Base-by-base conservation (phyloP, 1,139 yeast genomes). In the Kodamaea anthophila region DNA sequence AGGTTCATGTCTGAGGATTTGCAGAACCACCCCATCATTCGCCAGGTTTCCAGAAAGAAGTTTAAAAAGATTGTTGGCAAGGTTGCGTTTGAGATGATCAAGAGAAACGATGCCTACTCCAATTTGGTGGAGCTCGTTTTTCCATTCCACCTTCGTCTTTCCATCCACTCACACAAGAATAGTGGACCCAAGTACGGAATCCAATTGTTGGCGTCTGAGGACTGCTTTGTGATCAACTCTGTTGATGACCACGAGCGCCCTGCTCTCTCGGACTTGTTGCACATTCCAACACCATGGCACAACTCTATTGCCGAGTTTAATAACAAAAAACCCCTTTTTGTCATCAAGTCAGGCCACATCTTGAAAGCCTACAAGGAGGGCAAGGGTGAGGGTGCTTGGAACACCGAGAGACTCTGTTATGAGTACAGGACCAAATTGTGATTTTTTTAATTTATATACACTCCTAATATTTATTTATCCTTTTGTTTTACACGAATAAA, bases 231-330 rank as follows among this genome's bases (percentile, higher is more conserved):
- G 15, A 52, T 59, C 18, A 50, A 51, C 18, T 46, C 53, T 9
- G 42, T 58, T 13, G 53, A 54, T 7, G 59, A 58, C 31, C 53
- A 51, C 33, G 34, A 36, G n/a, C 35, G 44, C 9, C 62, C 63
- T 1, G 36, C 38, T 18, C 48, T 47, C 32, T 51, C 65, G 33
- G 78, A 71, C 39, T 55, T 71, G 38, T 60, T 75, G 35, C 82
- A 75, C 43, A 73, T 75, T 36, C 81, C 82, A 26, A 74, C 81
- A 0, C 81, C 82, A 23, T 75, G 81, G 81, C 82, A 74, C 48
- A 75, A 75, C 43, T 58, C 74, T 31, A 65, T 74, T 13, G 68
- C 70, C 18, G 60, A 62, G 29, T 52, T 71, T 29, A 63, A 51
- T 29, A 51, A 46, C 12, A 45, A 48, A 27, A 39, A 50, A 13